Percentiles rank a stretch among this genome's conserved stretches.
phyloP scores from a whole-genome alignment of 148 eudicot genomes.

The Dianthus caryophyllus region DNA sequence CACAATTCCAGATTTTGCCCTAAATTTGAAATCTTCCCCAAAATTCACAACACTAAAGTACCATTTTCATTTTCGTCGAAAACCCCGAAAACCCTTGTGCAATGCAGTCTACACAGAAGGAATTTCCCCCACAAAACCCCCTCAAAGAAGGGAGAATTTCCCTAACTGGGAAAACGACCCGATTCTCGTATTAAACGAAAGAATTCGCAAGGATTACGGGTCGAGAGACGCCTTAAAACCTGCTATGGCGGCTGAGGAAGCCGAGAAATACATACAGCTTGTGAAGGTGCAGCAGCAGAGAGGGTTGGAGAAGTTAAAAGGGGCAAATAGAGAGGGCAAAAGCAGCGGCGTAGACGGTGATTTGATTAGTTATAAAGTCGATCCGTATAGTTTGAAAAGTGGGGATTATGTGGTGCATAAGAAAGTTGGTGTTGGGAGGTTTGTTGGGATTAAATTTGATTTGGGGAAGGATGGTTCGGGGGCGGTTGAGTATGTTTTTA shows the following conservation, averaged over 20 bases:
- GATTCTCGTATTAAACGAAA: slow-evolving; percentile 33
- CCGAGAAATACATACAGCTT: slow-evolving; percentile 65
- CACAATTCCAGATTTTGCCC: slow-evolving; percentile 20
- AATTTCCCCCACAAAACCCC: slow-evolving; percentile 20
- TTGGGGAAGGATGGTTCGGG: slow-evolving; percentile 34
- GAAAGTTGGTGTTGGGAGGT: slow-evolving; percentile 90
- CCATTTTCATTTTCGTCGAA: slow-evolving; percentile 12
- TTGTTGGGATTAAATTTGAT: slow-evolving; percentile 75
- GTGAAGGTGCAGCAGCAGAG: slow-evolving; percentile 86
- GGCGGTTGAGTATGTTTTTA: slow-evolving; percentile 79
- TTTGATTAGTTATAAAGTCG: slow-evolving; percentile 62
- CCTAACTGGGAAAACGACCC: slow-evolving; percentile 40
- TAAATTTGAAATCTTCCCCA: slow-evolving; percentile 3
- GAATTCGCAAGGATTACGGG: slow-evolving; percentile 33
- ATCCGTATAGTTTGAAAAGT: slow-evolving; percentile 59
- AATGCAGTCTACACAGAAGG: slow-evolving; percentile 34
- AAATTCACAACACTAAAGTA: no score
- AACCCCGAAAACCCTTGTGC: slow-evolving; percentile 14
- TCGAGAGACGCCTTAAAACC: slow-evolving; percentile 29
- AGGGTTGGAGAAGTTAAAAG: slow-evolving; percentile 71
- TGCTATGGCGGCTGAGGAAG: slow-evolving; percentile 57
- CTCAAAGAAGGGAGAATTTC: slow-evolving; percentile 11
- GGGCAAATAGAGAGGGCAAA: slow-evolving; percentile 23
- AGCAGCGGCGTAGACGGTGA: slow-evolving; percentile 18
- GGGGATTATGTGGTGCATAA: slow-evolving; percentile 97